Evolutionary conservation across 2,329 filamentous ascomycete genomes (phyloP).

Genomic region (Colletotrichum salicis): DNA sequence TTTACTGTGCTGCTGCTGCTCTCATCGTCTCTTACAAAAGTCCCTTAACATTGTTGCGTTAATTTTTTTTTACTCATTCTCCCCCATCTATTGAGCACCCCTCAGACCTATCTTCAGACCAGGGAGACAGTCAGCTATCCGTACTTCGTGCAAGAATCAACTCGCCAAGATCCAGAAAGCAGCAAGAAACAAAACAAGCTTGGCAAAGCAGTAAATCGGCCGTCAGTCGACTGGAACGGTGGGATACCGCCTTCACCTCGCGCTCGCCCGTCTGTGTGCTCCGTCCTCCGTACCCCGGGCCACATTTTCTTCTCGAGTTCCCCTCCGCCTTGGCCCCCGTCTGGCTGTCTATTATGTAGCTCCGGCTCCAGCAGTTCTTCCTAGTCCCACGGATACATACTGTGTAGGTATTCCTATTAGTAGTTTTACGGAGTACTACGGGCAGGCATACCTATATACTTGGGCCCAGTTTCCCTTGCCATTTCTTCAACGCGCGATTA

Average conservation of each 20-base stretch:
- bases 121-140: no score
- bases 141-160: no score
- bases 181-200: not conserved
- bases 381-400: no score
- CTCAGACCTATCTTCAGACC: no score
- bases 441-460: not conserved
- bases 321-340: not conserved
- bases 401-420: not conserved
- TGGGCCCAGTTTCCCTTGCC: not conserved
- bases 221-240: not conserved
- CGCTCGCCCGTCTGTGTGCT: not conserved
- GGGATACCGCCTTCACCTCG: not conserved
- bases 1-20: not conserved
- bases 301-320: not conserved
- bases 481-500: slow-evolving; percentile 19
- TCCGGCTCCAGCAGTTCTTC: not conserved
- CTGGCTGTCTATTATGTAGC: not conserved
- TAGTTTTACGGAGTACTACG: not conserved
- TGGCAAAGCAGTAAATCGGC: not conserved
- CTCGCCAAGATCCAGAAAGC: not conserved
- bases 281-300: not conserved
- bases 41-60: not conserved
- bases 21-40: not conserved
- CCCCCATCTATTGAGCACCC: no score
- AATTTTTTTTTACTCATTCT: not conserved